Evolutionary conservation across 345 rosid genomes (phyloP).

Genomic region (Eucalyptus cloeziana): DNA sequence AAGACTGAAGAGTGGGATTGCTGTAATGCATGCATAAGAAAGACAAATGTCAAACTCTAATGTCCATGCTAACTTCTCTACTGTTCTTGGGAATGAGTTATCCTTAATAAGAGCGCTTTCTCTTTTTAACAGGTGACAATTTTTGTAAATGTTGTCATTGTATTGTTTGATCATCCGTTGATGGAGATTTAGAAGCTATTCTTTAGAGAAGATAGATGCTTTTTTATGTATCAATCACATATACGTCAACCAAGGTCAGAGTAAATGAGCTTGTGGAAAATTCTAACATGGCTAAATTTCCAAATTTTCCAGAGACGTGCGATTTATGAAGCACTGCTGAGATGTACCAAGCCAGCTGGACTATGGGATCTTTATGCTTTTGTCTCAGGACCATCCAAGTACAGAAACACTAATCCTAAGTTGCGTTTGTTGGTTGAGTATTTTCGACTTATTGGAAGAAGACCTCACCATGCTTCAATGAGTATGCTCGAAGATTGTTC

Average conservation of each 20-base stretch:
- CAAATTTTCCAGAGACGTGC: conserved; percentile 54
- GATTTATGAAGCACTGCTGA: conserved; percentile 48
- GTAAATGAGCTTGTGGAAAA: neutral
- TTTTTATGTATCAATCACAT: neutral
- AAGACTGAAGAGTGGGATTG: neutral
- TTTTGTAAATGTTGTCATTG: neutral
- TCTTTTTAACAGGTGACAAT: neutral
- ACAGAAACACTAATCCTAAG: conserved; percentile 56
- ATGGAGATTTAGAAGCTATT: neutral
- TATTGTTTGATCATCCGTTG: neutral
- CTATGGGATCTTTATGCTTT: conserved; percentile 86
- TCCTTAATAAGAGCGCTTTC: neutral
- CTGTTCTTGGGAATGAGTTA: neutral
- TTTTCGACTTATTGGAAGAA: conserved; percentile 77
- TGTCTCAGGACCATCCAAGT: conserved; percentile 68
- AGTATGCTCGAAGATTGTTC: conserved; percentile 59
- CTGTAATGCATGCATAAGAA: neutral
- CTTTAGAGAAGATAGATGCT: neutral
- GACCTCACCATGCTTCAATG: conserved; percentile 46
- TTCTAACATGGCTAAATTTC: neutral
- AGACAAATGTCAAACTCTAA: neutral
- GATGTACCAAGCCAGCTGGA: conserved; percentile 52
- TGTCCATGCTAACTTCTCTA: neutral
- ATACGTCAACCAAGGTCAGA: neutral
- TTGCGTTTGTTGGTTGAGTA: conserved; percentile 84